Conservation (phyloP, 2,329 filamentous ascomycete genomes). For the Chaetomiaceae sp. region DNA sequence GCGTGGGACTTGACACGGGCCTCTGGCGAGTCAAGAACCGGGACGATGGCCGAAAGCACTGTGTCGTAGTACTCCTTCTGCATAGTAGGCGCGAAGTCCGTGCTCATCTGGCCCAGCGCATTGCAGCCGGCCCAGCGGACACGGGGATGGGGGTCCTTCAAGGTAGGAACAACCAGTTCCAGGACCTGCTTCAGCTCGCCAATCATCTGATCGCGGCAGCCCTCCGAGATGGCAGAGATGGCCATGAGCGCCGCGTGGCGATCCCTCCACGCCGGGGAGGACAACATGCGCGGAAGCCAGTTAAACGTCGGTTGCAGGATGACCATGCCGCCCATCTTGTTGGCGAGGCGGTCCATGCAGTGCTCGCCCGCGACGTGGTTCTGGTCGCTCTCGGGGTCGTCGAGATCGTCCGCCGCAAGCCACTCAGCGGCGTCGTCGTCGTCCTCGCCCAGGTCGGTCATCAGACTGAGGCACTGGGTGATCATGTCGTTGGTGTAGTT, state of each 20-base stretch:
- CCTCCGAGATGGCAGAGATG: slow-evolving; percentile 96
- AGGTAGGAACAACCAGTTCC: slow-evolving; percentile 86
- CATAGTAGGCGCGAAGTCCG: slow-evolving; percentile 97
- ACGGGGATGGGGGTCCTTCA: slow-evolving; percentile 85
- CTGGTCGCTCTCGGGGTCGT: slow-evolving; percentile 90
- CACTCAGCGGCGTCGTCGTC: slow-evolving; percentile 94
- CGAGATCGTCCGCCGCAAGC: slow-evolving; percentile 89
- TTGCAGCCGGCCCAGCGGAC: slow-evolving; percentile 98
- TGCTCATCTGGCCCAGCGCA: slow-evolving; percentile 99
- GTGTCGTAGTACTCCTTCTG: slow-evolving; percentile 89
- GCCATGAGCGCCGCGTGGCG: slow-evolving; percentile 97
- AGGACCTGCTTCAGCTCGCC: slow-evolving; percentile 91
- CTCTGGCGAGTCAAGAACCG: slow-evolving; percentile 83
- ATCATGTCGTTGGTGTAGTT: slow-evolving; percentile 95
- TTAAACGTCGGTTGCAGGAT: slow-evolving; percentile 90
- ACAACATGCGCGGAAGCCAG: slow-evolving; percentile 98
- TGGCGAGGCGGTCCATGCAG: slow-evolving; percentile 95
- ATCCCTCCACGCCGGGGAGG: slow-evolving; percentile 88
- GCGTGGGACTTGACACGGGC: slow-evolving; percentile 95
- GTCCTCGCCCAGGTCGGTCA: slow-evolving; percentile 93
- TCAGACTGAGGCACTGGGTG: slow-evolving; percentile 92
- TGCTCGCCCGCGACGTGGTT: slow-evolving; percentile 98
- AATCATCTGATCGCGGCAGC: slow-evolving; percentile 92
- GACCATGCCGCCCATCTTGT: slow-evolving; percentile 92
- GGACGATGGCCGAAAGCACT: slow-evolving; percentile 86